phyloP scores from a whole-genome alignment of 2,329 filamentous ascomycete species.

The Phoma herbarum region DNA sequence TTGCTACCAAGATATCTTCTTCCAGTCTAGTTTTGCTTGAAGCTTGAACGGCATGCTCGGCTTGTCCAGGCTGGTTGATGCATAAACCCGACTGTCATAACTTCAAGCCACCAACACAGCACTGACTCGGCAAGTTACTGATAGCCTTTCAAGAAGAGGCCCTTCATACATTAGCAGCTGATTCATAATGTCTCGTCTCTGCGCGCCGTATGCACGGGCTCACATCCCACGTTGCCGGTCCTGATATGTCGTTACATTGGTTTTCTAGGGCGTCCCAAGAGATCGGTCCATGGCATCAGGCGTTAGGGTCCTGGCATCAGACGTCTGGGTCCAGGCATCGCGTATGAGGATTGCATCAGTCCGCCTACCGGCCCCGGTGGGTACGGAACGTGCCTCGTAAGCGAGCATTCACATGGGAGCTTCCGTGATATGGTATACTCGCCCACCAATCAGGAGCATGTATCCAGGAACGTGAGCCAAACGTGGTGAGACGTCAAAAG shows the following conservation, averaged over 20 bases:
- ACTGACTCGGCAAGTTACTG: background rate
- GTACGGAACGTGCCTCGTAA: conserved; percentile 22
- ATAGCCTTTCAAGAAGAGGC: background rate
- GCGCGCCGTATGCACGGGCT: background rate
- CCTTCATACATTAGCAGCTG: background rate
- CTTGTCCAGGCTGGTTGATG: background rate
- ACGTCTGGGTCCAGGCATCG: too few species aligned
- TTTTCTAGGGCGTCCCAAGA: conserved; percentile 21
- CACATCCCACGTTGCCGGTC: background rate
- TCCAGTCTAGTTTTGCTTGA: background rate
- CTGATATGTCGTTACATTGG: background rate
- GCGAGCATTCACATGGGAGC: conserved; percentile 19
- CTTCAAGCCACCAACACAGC: background rate
- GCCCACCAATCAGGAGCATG: conserved; percentile 28
- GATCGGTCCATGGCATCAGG: conserved; percentile 26
- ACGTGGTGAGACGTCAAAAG: conserved; percentile 25
- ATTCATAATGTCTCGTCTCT: background rate
- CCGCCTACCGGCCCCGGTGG: conserved; percentile 16
- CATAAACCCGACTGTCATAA: background rate
- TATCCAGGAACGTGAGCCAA: conserved; percentile 31
- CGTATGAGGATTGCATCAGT: background rate
- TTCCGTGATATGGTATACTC: conserved; percentile 13
- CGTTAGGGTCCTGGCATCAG: conserved; percentile 20
- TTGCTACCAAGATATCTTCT: background rate
- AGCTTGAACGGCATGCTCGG: background rate